phyloP scores from a whole-genome alignment of 2,329 filamentous ascomycete genomes.

The Penicillium verrucosum region DNA sequence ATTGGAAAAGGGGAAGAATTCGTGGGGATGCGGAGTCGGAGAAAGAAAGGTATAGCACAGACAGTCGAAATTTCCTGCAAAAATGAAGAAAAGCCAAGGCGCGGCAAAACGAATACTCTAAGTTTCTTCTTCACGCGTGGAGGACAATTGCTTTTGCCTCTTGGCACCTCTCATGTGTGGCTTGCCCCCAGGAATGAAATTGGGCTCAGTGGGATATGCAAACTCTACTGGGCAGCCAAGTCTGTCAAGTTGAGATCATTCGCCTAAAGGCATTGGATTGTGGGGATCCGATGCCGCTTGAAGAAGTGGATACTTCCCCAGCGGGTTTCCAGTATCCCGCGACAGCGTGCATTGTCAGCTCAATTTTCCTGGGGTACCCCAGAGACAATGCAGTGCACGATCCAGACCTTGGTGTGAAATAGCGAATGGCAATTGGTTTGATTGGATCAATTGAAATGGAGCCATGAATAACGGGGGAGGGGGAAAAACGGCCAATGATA shows the following conservation, averaged over 20 bases:
- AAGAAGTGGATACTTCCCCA: background rate
- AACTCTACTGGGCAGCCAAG: background rate
- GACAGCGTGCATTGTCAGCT: background rate
- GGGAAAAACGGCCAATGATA: conserved; percentile 11
- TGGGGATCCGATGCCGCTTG: background rate
- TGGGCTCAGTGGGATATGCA: background rate
- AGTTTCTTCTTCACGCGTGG: background rate
- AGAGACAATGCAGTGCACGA: conserved; percentile 4
- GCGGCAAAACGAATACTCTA: conserved; percentile 21
- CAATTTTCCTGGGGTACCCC: conserved; percentile 12
- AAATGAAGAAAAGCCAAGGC: conserved; percentile 1
- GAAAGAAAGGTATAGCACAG: conserved; percentile 24
- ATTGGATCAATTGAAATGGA: conserved; percentile 13
- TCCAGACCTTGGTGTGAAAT: background rate
- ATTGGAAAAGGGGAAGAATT: conserved; percentile 9
- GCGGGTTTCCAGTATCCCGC: background rate
- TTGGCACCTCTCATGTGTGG: conserved; percentile 3
- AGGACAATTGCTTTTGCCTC: background rate
- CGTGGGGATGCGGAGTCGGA: conserved; percentile 19
- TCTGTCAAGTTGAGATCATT: background rate
- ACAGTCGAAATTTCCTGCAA: background rate
- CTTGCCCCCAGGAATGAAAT: background rate
- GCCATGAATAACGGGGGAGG: background rate
- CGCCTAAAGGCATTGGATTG: background rate
- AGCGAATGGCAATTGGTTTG: background rate